A percentile compares a stretch with the other conserved stretches of the same genome.
Evolutionary conservation across 305 asterid species (phyloP).

Genomic region (Ajuga reptans): DNA sequence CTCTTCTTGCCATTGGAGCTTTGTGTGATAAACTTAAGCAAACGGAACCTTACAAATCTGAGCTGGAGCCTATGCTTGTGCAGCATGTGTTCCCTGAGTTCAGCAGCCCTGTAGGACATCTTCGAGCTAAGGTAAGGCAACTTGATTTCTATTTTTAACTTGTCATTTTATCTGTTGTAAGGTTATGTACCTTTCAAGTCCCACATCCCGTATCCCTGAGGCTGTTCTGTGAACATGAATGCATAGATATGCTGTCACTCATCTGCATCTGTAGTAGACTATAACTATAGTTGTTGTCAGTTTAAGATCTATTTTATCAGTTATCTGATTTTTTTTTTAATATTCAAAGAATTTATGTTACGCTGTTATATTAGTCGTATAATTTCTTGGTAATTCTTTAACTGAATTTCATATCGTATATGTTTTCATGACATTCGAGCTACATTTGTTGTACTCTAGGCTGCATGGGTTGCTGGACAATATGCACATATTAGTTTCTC

Average conservation of each 20-base stretch:
- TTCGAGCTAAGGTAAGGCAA: constrained; percentile 87
- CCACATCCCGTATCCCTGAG: neutral
- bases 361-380: neutral
- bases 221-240: neutral
- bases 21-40: constrained; percentile 88
- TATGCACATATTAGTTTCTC: constrained; percentile 83
- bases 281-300: neutral
- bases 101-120: constrained; percentile 84
- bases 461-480: constrained; percentile 99
- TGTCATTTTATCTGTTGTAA: constrained; percentile 9
- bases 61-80: constrained; percentile 92
- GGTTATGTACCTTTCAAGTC: neutral
- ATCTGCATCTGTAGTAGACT: neutral
- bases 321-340: too few species aligned
- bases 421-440: constrained; percentile 12
- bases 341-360: neutral
- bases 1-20: constrained; percentile 95
- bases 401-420: neutral
- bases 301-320: neutral
- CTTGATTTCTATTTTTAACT: constrained; percentile 13
- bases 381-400: neutral
- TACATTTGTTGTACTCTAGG: constrained; percentile 39
- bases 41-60: constrained; percentile 87
- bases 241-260: neutral
- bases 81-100: constrained; percentile 96